A percentile compares a stretch with the other conserved stretches of the same genome.
Conservation (phyloP, 192 early-diverging fungal species). For the Podila minutissima region DNA sequence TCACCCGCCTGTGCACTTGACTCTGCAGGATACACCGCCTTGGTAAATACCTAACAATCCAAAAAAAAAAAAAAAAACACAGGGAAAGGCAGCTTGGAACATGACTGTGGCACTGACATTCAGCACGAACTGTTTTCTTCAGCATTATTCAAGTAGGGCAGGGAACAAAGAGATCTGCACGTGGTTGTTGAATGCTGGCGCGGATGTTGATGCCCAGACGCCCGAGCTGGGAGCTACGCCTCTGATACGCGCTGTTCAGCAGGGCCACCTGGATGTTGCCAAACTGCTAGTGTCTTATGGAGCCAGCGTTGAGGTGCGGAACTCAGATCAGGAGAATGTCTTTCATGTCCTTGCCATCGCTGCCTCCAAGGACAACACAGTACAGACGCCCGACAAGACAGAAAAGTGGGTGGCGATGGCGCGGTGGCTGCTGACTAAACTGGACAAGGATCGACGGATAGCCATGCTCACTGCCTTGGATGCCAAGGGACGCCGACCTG, state of each 20-base stretch:
- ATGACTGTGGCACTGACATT: no score
- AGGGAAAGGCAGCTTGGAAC: no score
- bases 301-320: slow-evolving; percentile 11
- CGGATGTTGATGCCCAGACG: slow-evolving; percentile 33
- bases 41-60: neutral
- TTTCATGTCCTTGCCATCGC: slow-evolving; percentile 38
- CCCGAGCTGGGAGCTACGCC: slow-evolving; percentile 39
- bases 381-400: neutral
- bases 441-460: neutral
- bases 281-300: slow-evolving; percentile 31
- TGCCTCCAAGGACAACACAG: neutral
- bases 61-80: no score
- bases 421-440: slow-evolving; percentile 21
- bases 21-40: slow-evolving; percentile 40
- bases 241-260: slow-evolving; percentile 38
- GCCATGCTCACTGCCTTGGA: slow-evolving; percentile 18
- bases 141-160: slow-evolving; percentile 45
- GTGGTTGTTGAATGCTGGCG: slow-evolving; percentile 32
- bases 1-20: slow-evolving; percentile 27
- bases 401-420: slow-evolving; percentile 16
- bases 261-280: slow-evolving; percentile 21
- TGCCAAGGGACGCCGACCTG: slow-evolving; percentile 13
- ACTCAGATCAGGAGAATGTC: slow-evolving; percentile 28
- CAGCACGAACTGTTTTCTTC: neutral
- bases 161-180: slow-evolving; percentile 43